Percentiles rank a stretch among this genome's conserved stretches.
These are phyloP conservation scores for Teratosphaeria gauchensis DNA, from an alignment of 2,329 filamentous ascomycete species.

Conservation along the genomic window DNA sequence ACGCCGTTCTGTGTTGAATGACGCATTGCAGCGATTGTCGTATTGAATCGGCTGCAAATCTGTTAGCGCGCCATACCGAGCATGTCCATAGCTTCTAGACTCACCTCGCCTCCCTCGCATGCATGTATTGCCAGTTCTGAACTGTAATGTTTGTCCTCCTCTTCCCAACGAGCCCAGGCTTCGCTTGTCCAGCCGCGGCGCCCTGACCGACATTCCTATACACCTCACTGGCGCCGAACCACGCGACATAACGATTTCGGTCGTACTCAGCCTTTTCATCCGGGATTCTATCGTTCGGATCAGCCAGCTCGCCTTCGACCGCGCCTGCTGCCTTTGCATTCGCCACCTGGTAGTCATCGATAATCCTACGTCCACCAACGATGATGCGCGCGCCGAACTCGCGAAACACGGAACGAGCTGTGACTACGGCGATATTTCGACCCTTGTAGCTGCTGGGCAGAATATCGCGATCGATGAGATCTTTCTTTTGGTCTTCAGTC, in stretches of 20 bases:
- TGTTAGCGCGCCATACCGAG: not conserved
- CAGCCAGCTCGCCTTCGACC: conserved; percentile 80
- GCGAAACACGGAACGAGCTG: conserved; percentile 89
- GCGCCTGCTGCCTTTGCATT: conserved; percentile 66
- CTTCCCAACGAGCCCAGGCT: conserved; percentile 57
- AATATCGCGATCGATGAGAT: conserved; percentile 89
- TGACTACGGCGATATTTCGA: conserved; percentile 91
- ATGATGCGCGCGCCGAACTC: conserved; percentile 94
- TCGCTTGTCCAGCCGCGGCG: conserved; percentile 47
- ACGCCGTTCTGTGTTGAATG: conserved; percentile 62
- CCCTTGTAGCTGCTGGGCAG: conserved; percentile 99
- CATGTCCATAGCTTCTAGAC: conserved; percentile 16
- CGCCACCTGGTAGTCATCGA: conserved; percentile 80
- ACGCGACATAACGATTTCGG: conserved; percentile 96
- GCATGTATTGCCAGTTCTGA: conserved; percentile 93
- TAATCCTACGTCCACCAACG: conserved; percentile 75
- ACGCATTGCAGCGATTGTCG: conserved; percentile 58
- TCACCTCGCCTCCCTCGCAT: conserved; percentile 82
- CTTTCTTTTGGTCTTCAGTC: conserved; percentile 91
- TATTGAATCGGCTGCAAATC: conserved; percentile 66
- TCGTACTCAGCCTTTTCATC: conserved; percentile 82
- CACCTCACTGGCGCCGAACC: conserved; percentile 92
- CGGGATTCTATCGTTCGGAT: conserved; percentile 74
- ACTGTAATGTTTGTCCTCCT: conserved; percentile 81
- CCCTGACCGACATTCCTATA: conserved; percentile 62